Evolutionary conservation across 75 land plant genomes (phyloP).

Genomic region (Pseudotsuga menziesii): DNA sequence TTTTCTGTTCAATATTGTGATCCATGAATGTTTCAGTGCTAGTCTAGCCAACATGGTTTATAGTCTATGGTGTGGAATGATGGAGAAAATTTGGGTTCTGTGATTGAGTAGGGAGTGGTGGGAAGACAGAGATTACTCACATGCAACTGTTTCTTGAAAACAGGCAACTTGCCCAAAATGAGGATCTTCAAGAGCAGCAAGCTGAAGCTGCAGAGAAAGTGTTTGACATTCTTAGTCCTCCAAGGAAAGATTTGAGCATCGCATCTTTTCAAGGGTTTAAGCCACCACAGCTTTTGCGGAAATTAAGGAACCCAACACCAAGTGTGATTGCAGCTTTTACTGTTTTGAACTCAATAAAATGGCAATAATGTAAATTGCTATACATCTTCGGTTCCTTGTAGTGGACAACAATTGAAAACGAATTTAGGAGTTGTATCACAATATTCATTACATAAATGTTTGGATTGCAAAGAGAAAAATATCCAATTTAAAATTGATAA

Average conservation of each 20-base stretch:
- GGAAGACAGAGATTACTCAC: background rate
- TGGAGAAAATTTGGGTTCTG: background rate
- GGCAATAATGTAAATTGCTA: background rate
- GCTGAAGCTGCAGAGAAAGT: slow-evolving; percentile 42
- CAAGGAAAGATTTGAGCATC: background rate
- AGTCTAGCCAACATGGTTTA: too few species aligned
- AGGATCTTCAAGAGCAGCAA: slow-evolving; percentile 33
- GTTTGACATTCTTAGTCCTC: slow-evolving; percentile 30
- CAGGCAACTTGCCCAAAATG: slow-evolving; percentile 38
- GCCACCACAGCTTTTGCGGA: background rate
- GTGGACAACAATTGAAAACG: too few species aligned
- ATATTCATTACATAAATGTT: too few species aligned
- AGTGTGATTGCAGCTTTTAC: slow-evolving; percentile 48
- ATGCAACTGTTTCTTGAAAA: slow-evolving; percentile 5
- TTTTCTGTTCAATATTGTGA: too few species aligned
- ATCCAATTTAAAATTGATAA: too few species aligned
- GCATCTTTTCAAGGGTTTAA: background rate
- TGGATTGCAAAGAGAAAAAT: too few species aligned
- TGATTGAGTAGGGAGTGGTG: background rate
- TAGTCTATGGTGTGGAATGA: too few species aligned
- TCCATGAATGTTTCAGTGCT: too few species aligned
- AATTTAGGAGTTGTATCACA: too few species aligned
- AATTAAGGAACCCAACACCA: slow-evolving; percentile 12
- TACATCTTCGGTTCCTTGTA: background rate
- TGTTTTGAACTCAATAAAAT: slow-evolving; percentile 18